These are phyloP conservation scores for Adansonia grandidieri DNA, from an alignment of 441 rosid species.

Conservation along the genomic window DNA sequence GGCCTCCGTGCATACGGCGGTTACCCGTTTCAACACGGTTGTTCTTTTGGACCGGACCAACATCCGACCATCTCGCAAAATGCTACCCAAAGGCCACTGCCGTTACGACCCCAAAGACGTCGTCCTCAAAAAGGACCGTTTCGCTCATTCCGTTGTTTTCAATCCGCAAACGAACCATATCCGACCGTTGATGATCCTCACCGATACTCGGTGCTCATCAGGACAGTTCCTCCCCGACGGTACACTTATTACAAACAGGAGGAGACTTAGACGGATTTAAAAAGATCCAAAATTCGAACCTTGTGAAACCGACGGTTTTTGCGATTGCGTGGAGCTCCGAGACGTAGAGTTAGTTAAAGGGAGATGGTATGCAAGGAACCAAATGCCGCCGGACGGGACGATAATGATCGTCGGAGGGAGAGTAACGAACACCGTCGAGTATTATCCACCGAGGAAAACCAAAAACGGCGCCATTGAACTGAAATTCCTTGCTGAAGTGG, in stretches of 20 bases:
- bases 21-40: conserved; percentile 76
- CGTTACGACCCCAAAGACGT: conserved; percentile 55
- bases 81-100: conserved; percentile 49
- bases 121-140: conserved; percentile 58
- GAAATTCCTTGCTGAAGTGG: conserved; percentile 59
- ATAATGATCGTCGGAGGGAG: conserved; percentile 66
- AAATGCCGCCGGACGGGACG: conserved; percentile 65
- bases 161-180: conserved; percentile 49
- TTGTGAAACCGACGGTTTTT: conserved; percentile 46
- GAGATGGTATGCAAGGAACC: conserved; percentile 67
- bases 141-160: conserved; percentile 62
- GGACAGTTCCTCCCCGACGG: conserved; percentile 76
- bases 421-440: conserved; percentile 65
- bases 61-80: conserved; percentile 58
- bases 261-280: conserved; percentile 57
- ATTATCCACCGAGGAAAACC: conserved; percentile 49
- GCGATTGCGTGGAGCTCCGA: conserved; percentile 67
- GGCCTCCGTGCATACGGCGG: conserved; percentile 77
- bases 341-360: conserved; percentile 48
- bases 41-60: conserved; percentile 64
- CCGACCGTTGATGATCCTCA: conserved; percentile 63
- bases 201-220: conserved; percentile 78
- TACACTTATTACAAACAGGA: conserved; percentile 58
- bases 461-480: conserved; percentile 47
- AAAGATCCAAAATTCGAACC: conserved; percentile 61